Evolutionary conservation across 192 early-diverging fungal genomes (phyloP).

Genomic region (Gaertneriomyces semiglobifer): DNA sequence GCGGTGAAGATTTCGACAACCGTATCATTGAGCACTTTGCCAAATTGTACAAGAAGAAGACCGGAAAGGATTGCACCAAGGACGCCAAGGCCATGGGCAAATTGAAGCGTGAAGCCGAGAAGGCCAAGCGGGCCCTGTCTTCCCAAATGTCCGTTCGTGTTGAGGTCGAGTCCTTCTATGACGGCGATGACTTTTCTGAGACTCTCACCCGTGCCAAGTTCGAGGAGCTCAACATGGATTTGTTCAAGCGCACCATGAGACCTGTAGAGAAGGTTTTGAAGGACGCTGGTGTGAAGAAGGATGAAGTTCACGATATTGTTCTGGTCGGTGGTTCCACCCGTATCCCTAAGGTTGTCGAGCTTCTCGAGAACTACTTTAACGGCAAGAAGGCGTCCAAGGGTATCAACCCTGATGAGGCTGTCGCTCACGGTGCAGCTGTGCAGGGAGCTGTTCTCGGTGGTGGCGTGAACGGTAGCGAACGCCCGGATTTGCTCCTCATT

Average conservation of each 20-base stretch:
- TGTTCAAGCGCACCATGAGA: constrained; percentile 91
- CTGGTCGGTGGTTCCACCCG: constrained; percentile 97
- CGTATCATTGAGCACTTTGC: constrained; percentile 90
- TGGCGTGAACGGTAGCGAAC: constrained; percentile 50
- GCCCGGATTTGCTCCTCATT: constrained; percentile 70
- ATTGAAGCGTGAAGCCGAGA: constrained; percentile 91
- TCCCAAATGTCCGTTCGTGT: constrained; percentile 89
- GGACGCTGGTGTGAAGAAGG: constrained; percentile 82
- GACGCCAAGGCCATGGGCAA: constrained; percentile 91
- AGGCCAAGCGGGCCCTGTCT: constrained; percentile 95
- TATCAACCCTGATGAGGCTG: constrained; percentile 98
- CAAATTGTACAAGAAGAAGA: constrained; percentile 90
- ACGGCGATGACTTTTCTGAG: constrained; percentile 87
- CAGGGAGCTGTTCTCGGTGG: constrained; percentile 89
- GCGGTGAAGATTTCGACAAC: constrained; percentile 99
- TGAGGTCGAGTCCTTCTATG: constrained; percentile 88
- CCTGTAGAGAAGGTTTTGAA: constrained; percentile 92
- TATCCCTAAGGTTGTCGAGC: constrained; percentile 94
- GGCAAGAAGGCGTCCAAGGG: constrained; percentile 96
- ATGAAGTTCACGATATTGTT: constrained; percentile 91
- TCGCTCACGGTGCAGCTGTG: constrained; percentile 96
- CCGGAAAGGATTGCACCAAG: constrained; percentile 71
- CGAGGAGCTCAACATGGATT: constrained; percentile 88
- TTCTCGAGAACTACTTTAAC: constrained; percentile 92
- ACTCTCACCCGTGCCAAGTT: constrained; percentile 95